These are phyloP conservation scores for Blechomonas ayalai DNA, from an alignment of 208 protist genomes.

Conservation along the genomic window DNA sequence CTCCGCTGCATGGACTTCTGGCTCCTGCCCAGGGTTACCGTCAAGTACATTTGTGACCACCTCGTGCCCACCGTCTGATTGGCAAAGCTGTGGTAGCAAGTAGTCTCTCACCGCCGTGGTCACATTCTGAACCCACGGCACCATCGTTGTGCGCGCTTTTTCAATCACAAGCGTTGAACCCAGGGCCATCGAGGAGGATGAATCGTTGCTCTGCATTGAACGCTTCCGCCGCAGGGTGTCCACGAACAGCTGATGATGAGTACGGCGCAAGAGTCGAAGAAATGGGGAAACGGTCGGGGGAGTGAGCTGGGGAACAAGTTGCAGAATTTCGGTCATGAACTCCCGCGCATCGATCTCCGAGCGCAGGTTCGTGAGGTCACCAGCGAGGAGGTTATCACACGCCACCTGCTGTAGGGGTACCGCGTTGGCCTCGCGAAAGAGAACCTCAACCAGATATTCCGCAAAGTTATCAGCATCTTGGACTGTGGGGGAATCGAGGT, in stretches of 20 bases:
- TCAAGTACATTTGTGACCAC: too few species aligned
- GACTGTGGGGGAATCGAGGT: too few species aligned
- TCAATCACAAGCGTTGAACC: too few species aligned
- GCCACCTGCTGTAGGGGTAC: too few species aligned
- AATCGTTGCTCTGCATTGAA: background rate
- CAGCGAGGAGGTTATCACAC: too few species aligned
- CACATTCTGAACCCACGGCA: slow-evolving; percentile 36
- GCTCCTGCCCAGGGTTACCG: too few species aligned
- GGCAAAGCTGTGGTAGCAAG: slow-evolving; percentile 15
- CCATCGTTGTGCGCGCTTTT: slow-evolving; percentile 13
- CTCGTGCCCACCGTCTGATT: slow-evolving; percentile 8
- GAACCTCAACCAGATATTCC: too few species aligned
- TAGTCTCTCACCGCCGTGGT: slow-evolving; percentile 3
- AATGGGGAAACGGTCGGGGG: slow-evolving; percentile 7
- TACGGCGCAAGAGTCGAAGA: slow-evolving; percentile 8
- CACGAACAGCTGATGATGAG: slow-evolving; percentile 22
- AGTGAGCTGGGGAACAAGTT: background rate
- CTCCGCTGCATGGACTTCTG: too few species aligned
- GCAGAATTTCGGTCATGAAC: slow-evolving; percentile 14
- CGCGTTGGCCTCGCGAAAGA: too few species aligned
- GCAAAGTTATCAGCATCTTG: too few species aligned
- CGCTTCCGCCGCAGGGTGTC: slow-evolving; percentile 15
- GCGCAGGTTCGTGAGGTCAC: too few species aligned
- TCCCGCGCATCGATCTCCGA: slow-evolving; percentile 21
- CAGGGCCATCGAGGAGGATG: slow-evolving; percentile 1